phyloP scores from a whole-genome alignment of 1,284 basidiomycete genomes.

The Afroboletus lepidellus region DNA sequence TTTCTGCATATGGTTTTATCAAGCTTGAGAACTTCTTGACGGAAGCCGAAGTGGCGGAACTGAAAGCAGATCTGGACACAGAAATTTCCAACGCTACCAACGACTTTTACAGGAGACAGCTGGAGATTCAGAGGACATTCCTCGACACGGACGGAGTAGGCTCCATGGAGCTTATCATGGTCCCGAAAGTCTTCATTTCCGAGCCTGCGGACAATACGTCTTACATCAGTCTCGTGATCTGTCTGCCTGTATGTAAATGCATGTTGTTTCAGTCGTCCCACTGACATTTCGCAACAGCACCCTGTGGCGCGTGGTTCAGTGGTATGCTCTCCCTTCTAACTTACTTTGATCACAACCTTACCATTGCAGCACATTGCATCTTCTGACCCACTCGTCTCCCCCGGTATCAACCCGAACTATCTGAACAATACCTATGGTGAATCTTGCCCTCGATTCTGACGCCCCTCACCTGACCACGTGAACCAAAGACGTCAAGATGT shows the following conservation, averaged over 20 bases:
- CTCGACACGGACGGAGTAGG: conserved; percentile 9
- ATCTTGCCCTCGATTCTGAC: not conserved
- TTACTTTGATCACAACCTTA: not conserved
- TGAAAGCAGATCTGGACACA: conserved; percentile 14
- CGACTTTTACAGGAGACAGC: conserved; percentile 14
- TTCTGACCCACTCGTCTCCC: conserved; percentile 10
- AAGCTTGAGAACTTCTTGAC: conserved; percentile 19
- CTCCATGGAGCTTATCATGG: conserved; percentile 20
- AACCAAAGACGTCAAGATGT: conserved; percentile 15
- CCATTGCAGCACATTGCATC: conserved; percentile 18
- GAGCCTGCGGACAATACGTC: conserved; percentile 12
- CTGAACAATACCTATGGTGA: conserved; percentile 18
- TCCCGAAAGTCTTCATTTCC: conserved; percentile 18
- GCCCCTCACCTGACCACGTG: not conserved
- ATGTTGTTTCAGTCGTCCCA: too few relatives aligned
- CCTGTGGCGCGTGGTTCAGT: conserved; percentile 20
- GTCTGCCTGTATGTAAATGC: conserved; percentile 12
- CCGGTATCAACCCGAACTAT: conserved; percentile 15
- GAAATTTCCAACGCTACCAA: conserved; percentile 10
- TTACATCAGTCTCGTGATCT: conserved; percentile 16
- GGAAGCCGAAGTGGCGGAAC: conserved; percentile 11
- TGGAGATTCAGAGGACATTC: conserved; percentile 14
- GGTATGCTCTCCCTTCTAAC: conserved; percentile 7
- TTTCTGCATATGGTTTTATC: conserved; percentile 21
- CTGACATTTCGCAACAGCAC: conserved; percentile 6